Evolutionary conservation across 1,284 basidiomycete genomes (phyloP), one percentile per base, ranked within the genome.

Genomic region (Meira nashicola): DNA sequence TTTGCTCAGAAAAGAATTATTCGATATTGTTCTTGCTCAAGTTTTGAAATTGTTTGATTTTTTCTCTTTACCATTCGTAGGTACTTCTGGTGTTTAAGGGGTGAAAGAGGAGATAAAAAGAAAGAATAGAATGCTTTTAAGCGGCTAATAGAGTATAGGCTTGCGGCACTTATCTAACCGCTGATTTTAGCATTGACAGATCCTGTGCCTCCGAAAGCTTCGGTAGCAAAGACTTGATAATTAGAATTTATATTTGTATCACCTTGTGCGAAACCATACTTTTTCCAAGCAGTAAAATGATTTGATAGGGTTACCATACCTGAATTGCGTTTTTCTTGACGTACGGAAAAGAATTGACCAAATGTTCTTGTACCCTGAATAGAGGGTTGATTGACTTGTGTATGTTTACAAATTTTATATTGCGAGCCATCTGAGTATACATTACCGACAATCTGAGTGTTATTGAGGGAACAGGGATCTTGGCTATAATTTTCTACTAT

Each of bases 211-310:
- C 43, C 38, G 46, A 61, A 65, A 49, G 59, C 63, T 56, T 65
- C 63, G 38, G 63, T 65, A 38, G 63, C 63, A 50, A 65, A 61
- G 47, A 65, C 57, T 53, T 65, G 63, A 54, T 65, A 65, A 56
- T 65, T 59, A 49, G 62, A 65, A 33, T 33, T 8, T 3, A 8
- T 3, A 33, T 33, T 33, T 33, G 28, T 8, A 19, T 58, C 51
- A 15, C 57, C 54, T 37, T 61, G 56, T 53, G 60, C 59, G 21
- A 65, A 61, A 39, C 63, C 63, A 33, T 58, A 55, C 41, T 62
- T 52, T 40, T 56, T 62, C 60, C 63, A 65, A 17, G 63, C 63
- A 43, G 50, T 63, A 40, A 63, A 65, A 47, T 65, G 63, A 49
- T 65, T 63, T 33, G 50, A 46, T 0, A 62, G 8, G 5, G 60